A percentile compares a stretch with the other conserved stretches of the same genome.
These are phyloP conservation scores for Coemansia biformis DNA, from an alignment of 192 early-diverging fungal genomes.

Conservation along the genomic window DNA sequence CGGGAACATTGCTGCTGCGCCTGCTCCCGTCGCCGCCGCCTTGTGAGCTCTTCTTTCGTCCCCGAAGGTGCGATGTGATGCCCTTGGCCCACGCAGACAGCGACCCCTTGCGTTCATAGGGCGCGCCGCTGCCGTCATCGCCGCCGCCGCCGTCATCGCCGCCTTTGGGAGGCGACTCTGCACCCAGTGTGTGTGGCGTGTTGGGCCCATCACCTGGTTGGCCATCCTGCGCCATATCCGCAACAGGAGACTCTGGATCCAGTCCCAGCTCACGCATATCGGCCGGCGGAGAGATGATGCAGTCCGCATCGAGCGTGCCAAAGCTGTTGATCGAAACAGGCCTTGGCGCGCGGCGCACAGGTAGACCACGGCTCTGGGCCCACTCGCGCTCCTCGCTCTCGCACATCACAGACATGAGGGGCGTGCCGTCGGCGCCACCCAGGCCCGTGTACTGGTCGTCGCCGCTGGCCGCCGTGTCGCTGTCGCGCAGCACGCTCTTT, in stretches of 20 bases:
- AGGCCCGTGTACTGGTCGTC: constrained; percentile 34
- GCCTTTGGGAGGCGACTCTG: neutral
- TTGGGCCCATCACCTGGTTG: too few relatives aligned
- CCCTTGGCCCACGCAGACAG: constrained; percentile 34
- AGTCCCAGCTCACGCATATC: neutral
- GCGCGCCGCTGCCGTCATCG: constrained; percentile 1
- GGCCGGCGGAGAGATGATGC: neutral
- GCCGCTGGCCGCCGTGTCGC: neutral
- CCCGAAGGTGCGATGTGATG: constrained; percentile 16
- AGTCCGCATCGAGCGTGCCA: constrained; percentile 7
- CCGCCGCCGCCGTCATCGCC: neutral
- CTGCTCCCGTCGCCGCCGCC: constrained; percentile 1
- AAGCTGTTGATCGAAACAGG: constrained; percentile 21
- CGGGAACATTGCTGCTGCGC: neutral
- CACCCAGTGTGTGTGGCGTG: too few relatives aligned
- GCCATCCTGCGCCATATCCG: too few relatives aligned
- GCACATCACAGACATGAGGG: constrained; percentile 33
- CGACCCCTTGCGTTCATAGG: constrained; percentile 3
- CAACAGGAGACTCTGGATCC: neutral
- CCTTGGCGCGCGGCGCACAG: constrained; percentile 11
- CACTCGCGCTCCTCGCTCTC: constrained; percentile 36
- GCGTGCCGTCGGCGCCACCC: constrained; percentile 11
- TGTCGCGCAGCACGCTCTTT: constrained; percentile 17
- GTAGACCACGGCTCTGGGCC: constrained; percentile 7
- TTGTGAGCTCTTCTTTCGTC: constrained; percentile 3